A percentile compares a stretch with the other conserved stretches of the same genome.
Evolutionary conservation across 2,329 filamentous ascomycete genomes (phyloP).

Genomic region (Microcyclosporella mali): DNA sequence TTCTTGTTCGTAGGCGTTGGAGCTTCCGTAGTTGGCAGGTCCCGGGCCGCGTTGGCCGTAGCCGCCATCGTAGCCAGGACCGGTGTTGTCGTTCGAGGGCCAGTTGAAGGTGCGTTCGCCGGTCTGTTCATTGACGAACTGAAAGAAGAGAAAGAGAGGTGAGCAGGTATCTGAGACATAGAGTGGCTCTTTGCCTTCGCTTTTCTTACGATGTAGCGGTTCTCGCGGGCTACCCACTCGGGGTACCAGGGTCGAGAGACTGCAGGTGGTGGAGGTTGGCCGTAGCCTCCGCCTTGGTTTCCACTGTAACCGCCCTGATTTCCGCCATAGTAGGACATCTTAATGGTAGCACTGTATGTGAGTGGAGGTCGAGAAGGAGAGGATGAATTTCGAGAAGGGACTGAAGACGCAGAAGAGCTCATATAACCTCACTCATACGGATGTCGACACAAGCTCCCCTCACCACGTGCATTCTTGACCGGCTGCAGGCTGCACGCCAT

Average conservation of each 20-base stretch:
- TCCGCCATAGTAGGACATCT: too few species aligned
- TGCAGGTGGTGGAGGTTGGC: conserved; percentile 25
- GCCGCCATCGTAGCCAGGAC: conserved; percentile 17
- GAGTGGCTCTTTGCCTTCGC: too few species aligned
- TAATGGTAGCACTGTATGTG: too few species aligned
- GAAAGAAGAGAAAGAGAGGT: too few species aligned
- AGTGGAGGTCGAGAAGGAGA: too few species aligned
- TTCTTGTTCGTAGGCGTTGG: conserved; percentile 4
- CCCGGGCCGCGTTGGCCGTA: conserved; percentile 21
- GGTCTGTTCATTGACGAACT: conserved; percentile 44
- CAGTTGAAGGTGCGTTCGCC: conserved; percentile 39
- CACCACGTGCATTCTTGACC: too few species aligned
- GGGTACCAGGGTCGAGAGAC: conserved; percentile 41
- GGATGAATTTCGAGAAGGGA: too few species aligned
- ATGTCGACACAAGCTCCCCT: too few species aligned
- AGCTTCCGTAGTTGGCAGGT: conserved; percentile 11
- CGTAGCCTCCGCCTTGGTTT: conserved; percentile 3
- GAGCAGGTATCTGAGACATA: too few species aligned
- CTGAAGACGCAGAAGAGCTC: too few species aligned
- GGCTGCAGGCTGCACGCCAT: too few species aligned
- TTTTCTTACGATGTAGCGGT: conserved; percentile 40
- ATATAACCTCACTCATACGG: too few species aligned
- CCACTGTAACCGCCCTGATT: conserved; percentile 4
- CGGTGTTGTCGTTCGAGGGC: conserved; percentile 24
- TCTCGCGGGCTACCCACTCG: conserved; percentile 38